Conservation (phyloP, 2,329 filamentous ascomycete genomes). For the Amauroascus verrucosus region DNA sequence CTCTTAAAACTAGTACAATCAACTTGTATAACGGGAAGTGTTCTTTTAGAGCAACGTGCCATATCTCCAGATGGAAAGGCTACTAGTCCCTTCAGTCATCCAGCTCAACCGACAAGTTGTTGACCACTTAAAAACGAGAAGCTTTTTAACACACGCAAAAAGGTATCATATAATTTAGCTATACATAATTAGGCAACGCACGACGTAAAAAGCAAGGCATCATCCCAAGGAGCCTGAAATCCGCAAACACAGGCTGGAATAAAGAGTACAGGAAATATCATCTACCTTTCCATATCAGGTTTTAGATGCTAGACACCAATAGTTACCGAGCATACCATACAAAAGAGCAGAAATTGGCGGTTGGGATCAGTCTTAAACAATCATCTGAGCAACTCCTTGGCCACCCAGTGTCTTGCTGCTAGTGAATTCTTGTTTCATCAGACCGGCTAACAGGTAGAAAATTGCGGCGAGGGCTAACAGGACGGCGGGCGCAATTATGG, state of each 20-base stretch:
- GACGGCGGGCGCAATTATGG: constrained; percentile 76
- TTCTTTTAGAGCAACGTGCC: no score
- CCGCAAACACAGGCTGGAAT: constrained; percentile 18
- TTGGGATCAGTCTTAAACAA: constrained; percentile 52
- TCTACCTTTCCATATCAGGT: neutral
- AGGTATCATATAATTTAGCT: neutral
- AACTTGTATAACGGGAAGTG: no score
- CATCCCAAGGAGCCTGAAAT: constrained; percentile 21
- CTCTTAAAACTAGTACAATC: no score
- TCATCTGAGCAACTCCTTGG: constrained; percentile 92
- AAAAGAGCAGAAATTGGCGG: neutral
- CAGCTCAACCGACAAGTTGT: no score
- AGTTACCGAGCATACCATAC: neutral
- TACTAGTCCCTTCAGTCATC: no score
- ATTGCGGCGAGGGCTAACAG: constrained; percentile 64
- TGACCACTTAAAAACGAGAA: no score
- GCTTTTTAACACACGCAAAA: neutral
- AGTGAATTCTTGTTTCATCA: constrained; percentile 39
- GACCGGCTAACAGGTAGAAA: constrained; percentile 55
- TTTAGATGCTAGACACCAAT: neutral
- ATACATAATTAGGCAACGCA: constrained; percentile 5
- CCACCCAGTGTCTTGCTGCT: constrained; percentile 90
- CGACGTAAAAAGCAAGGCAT: neutral
- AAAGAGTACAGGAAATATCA: neutral
- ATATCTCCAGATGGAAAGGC: no score